phyloP scores from a whole-genome alignment of 1,139 yeast species.

The Yamadazyma taylorii region DNA sequence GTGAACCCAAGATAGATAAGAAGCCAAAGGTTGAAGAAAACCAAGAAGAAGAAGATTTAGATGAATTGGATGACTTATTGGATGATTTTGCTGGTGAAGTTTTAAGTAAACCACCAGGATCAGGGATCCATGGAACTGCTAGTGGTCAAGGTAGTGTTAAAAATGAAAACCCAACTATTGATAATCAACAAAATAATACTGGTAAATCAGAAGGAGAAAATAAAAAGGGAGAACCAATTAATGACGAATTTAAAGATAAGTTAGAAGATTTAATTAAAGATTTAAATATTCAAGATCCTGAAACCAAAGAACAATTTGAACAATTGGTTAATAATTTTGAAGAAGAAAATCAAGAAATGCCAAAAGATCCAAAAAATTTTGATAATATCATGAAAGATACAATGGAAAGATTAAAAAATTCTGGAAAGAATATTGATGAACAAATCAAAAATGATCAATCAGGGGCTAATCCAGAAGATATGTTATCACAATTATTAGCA shows the following conservation, averaged over 20 bases:
- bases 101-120: slow-evolving; percentile 64
- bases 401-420: slow-evolving; percentile 70
- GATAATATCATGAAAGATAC: slow-evolving; percentile 81
- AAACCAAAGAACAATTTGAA: slow-evolving; percentile 57
- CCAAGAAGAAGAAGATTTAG: slow-evolving; percentile 55
- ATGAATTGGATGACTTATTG: slow-evolving; percentile 71
- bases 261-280: slow-evolving; percentile 59
- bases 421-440: slow-evolving; percentile 67
- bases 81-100: slow-evolving; percentile 81
- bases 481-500: slow-evolving; percentile 54
- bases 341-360: slow-evolving; percentile 29
- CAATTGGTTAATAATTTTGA: slow-evolving; percentile 48
- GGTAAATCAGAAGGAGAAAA: slow-evolving; percentile 20
- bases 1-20: neutral
- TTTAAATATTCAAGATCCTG: slow-evolving; percentile 58
- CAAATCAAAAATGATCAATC: slow-evolving; percentile 53
- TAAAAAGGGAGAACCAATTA: slow-evolving; percentile 23
- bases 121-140: too few species aligned
- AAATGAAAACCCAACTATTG: slow-evolving; percentile 77
- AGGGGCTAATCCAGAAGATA: slow-evolving; percentile 55
- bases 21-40: neutral
- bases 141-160: slow-evolving; percentile 23
- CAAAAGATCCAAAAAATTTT: slow-evolving; percentile 47
- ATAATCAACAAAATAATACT: slow-evolving; percentile 36
- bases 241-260: slow-evolving; percentile 49